Base-by-base conservation (phyloP, 257 asterid genomes). In the Salvia hispanica region DNA sequence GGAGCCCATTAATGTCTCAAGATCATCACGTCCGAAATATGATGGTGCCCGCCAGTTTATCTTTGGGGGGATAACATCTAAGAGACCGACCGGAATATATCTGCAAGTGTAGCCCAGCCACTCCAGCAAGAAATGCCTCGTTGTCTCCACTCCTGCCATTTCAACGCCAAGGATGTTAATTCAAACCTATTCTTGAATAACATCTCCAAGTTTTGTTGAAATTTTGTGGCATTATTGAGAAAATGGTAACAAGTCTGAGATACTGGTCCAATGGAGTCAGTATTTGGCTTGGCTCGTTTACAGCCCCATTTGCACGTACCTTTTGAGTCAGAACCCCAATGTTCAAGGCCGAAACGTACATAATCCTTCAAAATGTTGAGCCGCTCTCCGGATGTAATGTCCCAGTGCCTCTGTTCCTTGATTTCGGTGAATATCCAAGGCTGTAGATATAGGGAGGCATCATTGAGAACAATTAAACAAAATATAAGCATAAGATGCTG, bases 321-420 rank as follows among this genome's bases (percentile, higher is more conserved):
- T 81, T 91, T 94, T 7, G 96, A 79, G 76, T 94, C 99, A 9
- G 96, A 94, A 74, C 99, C 99, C 99, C 99, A 94, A 78, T 94
- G 99, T 68, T 91, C 74, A 70, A 94, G 96, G 77, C 97, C 96
- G 73, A 87, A 88, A 18, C 77, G 88, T 25, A 62, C 95, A 60
- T 80, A 94, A 72, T 94, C 96, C 83, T 84, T 94, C 85, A 94
- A 72, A 47, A 91, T 90, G 74, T 84, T 62, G 45, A 94, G 55
- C 67, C 97, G 78, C 75, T 94, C 96, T 34, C 87, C 86, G 15
- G 97, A 93, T 64, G 87, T 85, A 71, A 93, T 90, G 75, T 93
- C 99, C 99, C 97, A 94, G 69, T 94, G 91, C 84, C 96, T 87
- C 83, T 94, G 97, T 71, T 94, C 99, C 86, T 88, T 94, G 74